phyloP scores from a whole-genome alignment of 768 basidiomycete species.

The Mycena capillaripes region DNA sequence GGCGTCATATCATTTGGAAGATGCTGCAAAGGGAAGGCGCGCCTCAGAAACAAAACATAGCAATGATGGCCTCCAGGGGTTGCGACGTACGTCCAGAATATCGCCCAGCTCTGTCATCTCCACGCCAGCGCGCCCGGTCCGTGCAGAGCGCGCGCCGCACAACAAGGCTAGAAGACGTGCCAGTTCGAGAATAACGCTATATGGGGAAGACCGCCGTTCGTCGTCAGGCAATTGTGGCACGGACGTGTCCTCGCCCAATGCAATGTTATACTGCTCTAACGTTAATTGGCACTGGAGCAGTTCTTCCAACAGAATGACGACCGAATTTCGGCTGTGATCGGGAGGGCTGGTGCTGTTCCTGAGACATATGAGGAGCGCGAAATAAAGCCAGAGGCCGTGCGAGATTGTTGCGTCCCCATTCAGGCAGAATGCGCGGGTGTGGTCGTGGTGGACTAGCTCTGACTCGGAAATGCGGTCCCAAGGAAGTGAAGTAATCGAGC shows the following conservation, averaged over 20 bases:
- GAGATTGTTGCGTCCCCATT: constrained; percentile 68
- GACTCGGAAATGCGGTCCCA: constrained; percentile 40
- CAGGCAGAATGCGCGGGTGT: constrained; percentile 48
- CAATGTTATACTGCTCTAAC: constrained; percentile 27
- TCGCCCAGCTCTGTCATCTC: constrained; percentile 48
- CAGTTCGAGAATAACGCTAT: constrained; percentile 32
- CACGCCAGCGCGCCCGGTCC: constrained; percentile 45
- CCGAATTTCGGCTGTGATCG: constrained; percentile 1
- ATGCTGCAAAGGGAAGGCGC: constrained; percentile 45
- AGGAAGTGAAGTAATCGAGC: constrained; percentile 21
- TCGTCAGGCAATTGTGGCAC: constrained; percentile 33
- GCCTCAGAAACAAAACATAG: constrained; percentile 12
- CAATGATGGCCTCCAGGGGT: constrained; percentile 14
- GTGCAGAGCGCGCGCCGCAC: constrained; percentile 47
- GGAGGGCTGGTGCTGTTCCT: background rate
- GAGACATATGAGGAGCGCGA: constrained; percentile 45
- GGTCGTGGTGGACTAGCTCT: constrained; percentile 36
- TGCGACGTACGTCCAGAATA: constrained; percentile 52
- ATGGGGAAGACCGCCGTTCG: constrained; percentile 18
- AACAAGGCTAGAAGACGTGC: constrained; percentile 38
- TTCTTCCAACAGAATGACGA: constrained; percentile 22
- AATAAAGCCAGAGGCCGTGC: constrained; percentile 63
- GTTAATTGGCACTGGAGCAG: constrained; percentile 23
- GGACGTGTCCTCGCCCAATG: constrained; percentile 6
- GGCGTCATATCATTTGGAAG: constrained; percentile 52